Evolutionary conservation across 495 filamentous ascomycete species (phyloP), one percentile per base, ranked within the genome.

Genomic region (Chaetomium cochliodes): DNA sequence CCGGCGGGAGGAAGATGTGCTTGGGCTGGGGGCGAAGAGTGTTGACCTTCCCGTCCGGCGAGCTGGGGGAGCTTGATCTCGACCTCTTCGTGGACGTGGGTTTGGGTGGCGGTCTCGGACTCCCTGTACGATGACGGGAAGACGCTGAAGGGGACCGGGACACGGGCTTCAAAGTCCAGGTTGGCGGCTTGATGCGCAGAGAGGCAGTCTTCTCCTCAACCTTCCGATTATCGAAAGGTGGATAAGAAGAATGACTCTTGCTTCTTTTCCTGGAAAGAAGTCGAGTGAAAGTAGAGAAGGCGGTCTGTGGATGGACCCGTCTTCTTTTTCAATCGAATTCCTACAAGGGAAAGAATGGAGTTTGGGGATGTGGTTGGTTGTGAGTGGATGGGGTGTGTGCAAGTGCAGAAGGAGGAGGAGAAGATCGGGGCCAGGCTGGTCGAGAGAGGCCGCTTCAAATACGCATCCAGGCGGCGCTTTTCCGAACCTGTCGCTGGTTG

Each of bases 141-240:
- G 88, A 97, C 89, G 88, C 92, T 96, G 88, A 97, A 93, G 80
- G 93, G 93, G 81, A 98, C 96, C 82, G 93, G 93, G 80, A 98
- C 91, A 79, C 92, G 90, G 84, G 93, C 92, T 90, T 97, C 93
- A 92, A 96, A 97, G 89, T 97, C 93, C 93, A 98, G 93, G 83
- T 93, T 98, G 92, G 82, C 93, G 86, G 88, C 86, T 84, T 88
- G 87, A 79, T 74, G 81, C 78, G 74, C 77, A 76, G 82, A 86
- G 86, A 86, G 88, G 86, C 74, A 72, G 66, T 87, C 84, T 92
- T 91, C 92, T 92, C 87, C 87, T 91, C 87, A 70, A 87, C 90
- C 91, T 93, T 90, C 88, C 91, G 91, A 91, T 85, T 22, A 18
- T 86, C 91, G 90, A 93, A 92, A 92, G 88, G 88, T 87, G 90